Percentiles rank a stretch among this genome's conserved stretches.
phyloP scores from a whole-genome alignment of 2,329 filamentous ascomycete genomes.

The Hysterium pulicare region DNA sequence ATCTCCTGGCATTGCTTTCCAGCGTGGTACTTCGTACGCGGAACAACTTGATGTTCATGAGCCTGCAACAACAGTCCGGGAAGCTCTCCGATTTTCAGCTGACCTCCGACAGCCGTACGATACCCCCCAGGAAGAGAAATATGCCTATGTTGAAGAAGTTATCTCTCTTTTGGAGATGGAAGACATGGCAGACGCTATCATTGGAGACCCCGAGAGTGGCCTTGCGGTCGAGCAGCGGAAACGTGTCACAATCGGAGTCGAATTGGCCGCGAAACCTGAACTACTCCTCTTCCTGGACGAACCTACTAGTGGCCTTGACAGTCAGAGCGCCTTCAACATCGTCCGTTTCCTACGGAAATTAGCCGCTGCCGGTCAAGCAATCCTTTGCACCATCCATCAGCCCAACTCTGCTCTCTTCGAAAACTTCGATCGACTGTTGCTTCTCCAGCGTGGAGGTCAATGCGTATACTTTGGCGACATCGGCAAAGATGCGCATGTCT shows the following conservation, averaged over 20 bases:
- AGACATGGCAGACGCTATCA: conserved; percentile 63
- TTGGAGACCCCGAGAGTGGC: conserved; percentile 58
- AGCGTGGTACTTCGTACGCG: conserved; percentile 62
- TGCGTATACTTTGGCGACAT: conserved; percentile 87
- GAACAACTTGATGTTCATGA: conserved; percentile 66
- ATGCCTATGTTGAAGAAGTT: conserved; percentile 64
- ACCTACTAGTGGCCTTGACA: conserved; percentile 72
- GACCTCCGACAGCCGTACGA: conserved; percentile 60
- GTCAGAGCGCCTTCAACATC: conserved; percentile 71
- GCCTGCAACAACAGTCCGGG: conserved; percentile 59
- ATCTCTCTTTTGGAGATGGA: conserved; percentile 64
- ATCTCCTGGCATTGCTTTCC: conserved; percentile 57
- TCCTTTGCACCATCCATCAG: conserved; percentile 89
- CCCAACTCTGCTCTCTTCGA: conserved; percentile 83
- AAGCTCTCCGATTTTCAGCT: conserved; percentile 65
- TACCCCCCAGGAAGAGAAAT: conserved; percentile 58
- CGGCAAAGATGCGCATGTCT: conserved; percentile 66
- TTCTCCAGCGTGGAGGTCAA: conserved; percentile 73
- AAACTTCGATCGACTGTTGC: conserved; percentile 78
- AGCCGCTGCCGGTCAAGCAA: conserved; percentile 76
- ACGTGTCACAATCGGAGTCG: conserved; percentile 61
- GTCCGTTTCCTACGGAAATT: conserved; percentile 75
- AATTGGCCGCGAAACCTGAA: conserved; percentile 63
- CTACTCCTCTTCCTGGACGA: conserved; percentile 76
- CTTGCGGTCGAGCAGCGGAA: conserved; percentile 66